phyloP scores from a whole-genome alignment of 139 green algal genomes.

The Trebouxia sp. region DNA sequence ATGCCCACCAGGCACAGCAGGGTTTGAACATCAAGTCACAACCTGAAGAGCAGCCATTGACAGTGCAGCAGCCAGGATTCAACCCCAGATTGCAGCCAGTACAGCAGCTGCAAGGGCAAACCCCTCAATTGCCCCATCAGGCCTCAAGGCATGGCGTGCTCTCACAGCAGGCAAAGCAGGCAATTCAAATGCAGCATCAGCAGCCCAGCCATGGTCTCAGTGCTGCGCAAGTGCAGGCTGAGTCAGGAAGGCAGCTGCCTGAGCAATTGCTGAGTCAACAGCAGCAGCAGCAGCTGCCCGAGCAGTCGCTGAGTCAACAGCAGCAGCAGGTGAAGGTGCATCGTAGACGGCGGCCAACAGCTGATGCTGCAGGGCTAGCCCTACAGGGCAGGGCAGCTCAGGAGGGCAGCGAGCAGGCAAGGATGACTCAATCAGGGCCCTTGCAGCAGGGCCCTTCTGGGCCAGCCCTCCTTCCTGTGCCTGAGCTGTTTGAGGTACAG shows the following conservation, averaged over 20 bases:
- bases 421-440: conserved; percentile 9
- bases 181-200: not conserved
- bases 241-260: not conserved
- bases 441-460: not conserved
- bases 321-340: too few relatives aligned
- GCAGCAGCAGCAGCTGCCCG: not conserved
- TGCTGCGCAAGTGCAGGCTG: not conserved
- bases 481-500: conserved; percentile 17
- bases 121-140: not conserved
- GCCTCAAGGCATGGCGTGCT: not conserved
- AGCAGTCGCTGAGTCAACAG: not conserved
- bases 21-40: not conserved
- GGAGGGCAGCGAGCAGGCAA: not conserved
- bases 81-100: not conserved
- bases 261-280: not conserved
- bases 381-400: not conserved
- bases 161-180: not conserved
- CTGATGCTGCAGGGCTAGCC: conserved; percentile 5
- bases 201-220: too few relatives aligned
- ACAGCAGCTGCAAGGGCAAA: conserved; percentile 1
- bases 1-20: not conserved
- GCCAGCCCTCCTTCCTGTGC: not conserved
- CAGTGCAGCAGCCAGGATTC: not conserved
- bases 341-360: not conserved
- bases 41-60: not conserved